Base-by-base conservation (phyloP, 2,329 filamentous ascomycete species). In the Scortechinia acanthostroma region DNA sequence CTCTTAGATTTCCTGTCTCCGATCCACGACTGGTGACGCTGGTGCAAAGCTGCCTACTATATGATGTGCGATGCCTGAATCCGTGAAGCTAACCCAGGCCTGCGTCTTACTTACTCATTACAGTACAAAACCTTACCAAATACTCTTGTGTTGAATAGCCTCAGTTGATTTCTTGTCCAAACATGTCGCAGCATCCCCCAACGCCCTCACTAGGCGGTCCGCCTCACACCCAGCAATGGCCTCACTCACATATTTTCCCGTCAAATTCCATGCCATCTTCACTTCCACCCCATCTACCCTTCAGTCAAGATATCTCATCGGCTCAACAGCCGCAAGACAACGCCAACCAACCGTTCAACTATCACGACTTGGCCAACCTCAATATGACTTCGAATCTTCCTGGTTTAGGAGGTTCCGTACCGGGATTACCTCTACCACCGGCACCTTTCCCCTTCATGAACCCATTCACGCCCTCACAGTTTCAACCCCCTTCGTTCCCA, bases 31-130 rank as follows among this genome's bases (percentile, higher is more conserved):
- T n/a, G n/a, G n/a, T n/a, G n/a, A n/a, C n/a, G n/a, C n/a, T n/a
- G n/a, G n/a, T n/a, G n/a, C n/a, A n/a, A n/a, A n/a, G n/a, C n/a
- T n/a, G n/a, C n/a, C n/a, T n/a, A n/a, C n/a, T n/a, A n/a, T 10
- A 30, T 30, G 25, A 30, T 30, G 25, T 30, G 25, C 25, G 25
- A 30, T n/a, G 25, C n/a, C 25, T 30, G 25, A 30, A 30, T 30
- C 10, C 25, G 25, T 30, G 25, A 10, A 30, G 25, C n/a, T 30
- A 10, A 10, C n/a, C 25, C 25, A 30, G 25, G 25, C 25, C 25
- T 10, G 10, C 10, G 10, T n/a, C n/a, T 30, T 10, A 30, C 25
- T 30, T n/a, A 30, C 25, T 30, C 10, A 30, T n/a, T n/a, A n/a
- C n/a, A n/a, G n/a, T n/a, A n/a, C n/a, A n/a, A n/a, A n/a, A n/a